Evolutionary conservation across 345 rosid species (phyloP), one percentile per base, ranked within the genome.

Genomic region (Eucalyptus curtisii): DNA sequence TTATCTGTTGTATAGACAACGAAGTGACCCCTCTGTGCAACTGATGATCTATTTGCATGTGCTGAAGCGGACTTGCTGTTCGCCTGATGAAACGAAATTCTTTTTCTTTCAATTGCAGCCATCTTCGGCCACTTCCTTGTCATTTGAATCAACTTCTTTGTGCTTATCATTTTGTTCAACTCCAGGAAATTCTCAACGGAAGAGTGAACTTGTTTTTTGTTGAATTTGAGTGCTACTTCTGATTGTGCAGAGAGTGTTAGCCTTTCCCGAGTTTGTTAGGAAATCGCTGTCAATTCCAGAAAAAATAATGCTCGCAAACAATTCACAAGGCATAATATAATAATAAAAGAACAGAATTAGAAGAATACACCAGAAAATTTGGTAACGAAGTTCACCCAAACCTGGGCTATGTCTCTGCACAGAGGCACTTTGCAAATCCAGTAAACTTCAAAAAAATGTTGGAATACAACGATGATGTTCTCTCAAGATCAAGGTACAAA

Each of bases 1-100:
- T 30, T 40, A 19, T 91, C 90, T 5, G 37, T 59, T 3, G 90
- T 89, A 87, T 90, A 92, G 14, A 91, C 87, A 6, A 91, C 89
- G 55, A 91, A 90, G 87, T 90, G 90, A 48, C 91, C 93, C 87
- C 89, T 90, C 61, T 52, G 66, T 17, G 89, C n/a, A 5, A 27
- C 47, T 11, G 61, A 31, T 44, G 86, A 81, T 76, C 66, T 7
- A 10, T 61, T 52, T 16, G 13, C n/a, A n/a, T n/a, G n/a, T n/a
- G 55, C 27, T 12, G 31, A 71, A 47, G 17, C 61, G 15, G 33
- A 49, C 13, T 17, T 85, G 17, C 76, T n/a, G 42, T 49, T 50
- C 4, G 37, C 64, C 79, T 68, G 68, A 3, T 59, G 89, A 30
- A 90, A 86, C 5, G 52, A 22, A 7, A 86, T 81, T 76, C 89